Conservation (phyloP, 83 land plant genomes). For the Isoetes engelmannii region DNA sequence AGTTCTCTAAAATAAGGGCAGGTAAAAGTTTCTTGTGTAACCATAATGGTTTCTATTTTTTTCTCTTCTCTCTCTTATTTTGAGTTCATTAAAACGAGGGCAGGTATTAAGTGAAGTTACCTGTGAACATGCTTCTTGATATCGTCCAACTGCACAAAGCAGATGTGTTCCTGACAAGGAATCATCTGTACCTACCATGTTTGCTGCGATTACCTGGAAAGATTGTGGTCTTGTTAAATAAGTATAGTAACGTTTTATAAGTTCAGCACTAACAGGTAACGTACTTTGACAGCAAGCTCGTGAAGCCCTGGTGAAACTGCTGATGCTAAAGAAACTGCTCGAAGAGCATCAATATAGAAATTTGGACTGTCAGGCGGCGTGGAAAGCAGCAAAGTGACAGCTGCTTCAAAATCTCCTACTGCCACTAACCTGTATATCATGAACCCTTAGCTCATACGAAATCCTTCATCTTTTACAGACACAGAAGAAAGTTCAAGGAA, state of each 20-base stretch:
- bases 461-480: background rate
- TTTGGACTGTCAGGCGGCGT: constrained; percentile 78
- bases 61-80: too few species aligned
- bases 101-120: constrained; percentile 23
- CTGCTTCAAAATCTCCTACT: constrained; percentile 90
- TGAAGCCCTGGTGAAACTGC: constrained; percentile 87
- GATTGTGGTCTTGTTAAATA: background rate
- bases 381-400: constrained; percentile 85
- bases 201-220: constrained; percentile 91
- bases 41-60: too few species aligned
- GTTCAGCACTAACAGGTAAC: background rate
- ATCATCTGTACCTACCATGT: constrained; percentile 90
- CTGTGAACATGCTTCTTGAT: constrained; percentile 99
- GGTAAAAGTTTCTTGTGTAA: too few species aligned
- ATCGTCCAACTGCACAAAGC: constrained; percentile 96
- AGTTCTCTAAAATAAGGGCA: too few species aligned
- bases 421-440: constrained; percentile 56
- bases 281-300: constrained; percentile 91
- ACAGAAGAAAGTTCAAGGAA: background rate
- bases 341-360: constrained; percentile 88
- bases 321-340: constrained; percentile 89
- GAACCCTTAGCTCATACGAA: too few species aligned
- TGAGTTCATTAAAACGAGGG: too few species aligned
- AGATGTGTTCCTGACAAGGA: constrained; percentile 89
- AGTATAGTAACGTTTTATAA: background rate